Conservation (phyloP, 257 asterid genomes). For the Mitragyna speciosa region DNA sequence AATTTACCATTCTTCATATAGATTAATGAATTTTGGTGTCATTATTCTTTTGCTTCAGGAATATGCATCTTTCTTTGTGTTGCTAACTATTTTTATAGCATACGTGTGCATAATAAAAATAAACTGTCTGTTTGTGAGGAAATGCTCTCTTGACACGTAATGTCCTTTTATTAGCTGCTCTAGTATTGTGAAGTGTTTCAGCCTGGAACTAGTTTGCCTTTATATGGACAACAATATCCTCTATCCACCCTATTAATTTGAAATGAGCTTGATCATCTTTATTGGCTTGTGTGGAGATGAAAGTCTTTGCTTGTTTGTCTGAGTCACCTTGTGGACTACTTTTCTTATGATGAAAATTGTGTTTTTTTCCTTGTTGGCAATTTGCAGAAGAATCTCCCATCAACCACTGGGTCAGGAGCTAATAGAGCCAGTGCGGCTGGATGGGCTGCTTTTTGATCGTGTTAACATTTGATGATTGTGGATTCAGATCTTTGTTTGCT, state of each 20-base stretch:
- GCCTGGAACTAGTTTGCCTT: neutral
- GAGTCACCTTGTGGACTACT: neutral
- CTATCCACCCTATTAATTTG: neutral
- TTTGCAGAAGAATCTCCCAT: slow-evolving; percentile 81
- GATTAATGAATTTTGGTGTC: neutral
- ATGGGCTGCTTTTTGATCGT: slow-evolving; percentile 92
- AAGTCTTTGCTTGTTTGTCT: neutral
- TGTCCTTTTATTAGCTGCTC: neutral
- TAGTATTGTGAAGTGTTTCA: neutral
- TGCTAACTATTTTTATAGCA: neutral
- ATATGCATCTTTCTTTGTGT: neutral
- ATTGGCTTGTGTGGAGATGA: neutral
- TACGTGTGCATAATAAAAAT: neutral
- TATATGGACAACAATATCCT: neutral
- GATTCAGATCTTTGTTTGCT: slow-evolving; percentile 32
- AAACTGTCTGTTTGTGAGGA: neutral
- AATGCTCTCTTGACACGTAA: neutral
- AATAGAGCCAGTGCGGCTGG: slow-evolving; percentile 78
- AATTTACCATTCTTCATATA: neutral
- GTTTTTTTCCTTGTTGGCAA: slow-evolving; percentile 21
- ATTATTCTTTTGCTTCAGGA: neutral
- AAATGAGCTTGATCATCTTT: neutral
- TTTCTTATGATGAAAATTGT: neutral
- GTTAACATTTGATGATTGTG: slow-evolving; percentile 5
- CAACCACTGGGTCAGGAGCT: slow-evolving; percentile 57